phyloP scores from a whole-genome alignment of 306 rosid genomes.

The Rosa lucieae region DNA sequence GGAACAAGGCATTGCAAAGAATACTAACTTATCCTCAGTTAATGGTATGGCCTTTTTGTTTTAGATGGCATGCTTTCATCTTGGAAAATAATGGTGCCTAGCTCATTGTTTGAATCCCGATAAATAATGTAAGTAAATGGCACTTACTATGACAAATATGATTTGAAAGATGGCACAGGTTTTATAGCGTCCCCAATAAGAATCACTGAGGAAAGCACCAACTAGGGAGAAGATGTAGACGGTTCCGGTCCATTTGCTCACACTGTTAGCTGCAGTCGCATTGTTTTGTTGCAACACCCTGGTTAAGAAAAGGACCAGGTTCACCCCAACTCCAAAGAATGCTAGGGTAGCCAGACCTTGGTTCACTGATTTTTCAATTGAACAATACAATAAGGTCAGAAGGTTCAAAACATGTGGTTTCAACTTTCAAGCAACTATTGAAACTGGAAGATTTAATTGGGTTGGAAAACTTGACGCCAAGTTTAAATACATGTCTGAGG shows the following conservation, averaged over 20 bases:
- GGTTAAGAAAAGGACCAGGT: conserved; percentile 84
- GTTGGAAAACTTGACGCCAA: background rate
- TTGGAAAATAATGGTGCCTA: background rate
- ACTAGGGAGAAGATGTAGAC: conserved; percentile 94
- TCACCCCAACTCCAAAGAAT: conserved; percentile 92
- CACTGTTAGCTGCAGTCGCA: conserved; percentile 87
- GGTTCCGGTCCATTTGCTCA: conserved; percentile 97
- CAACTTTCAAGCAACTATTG: background rate
- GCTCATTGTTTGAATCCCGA: background rate
- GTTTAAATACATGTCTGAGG: too few relatives aligned
- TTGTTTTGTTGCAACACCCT: conserved; percentile 78
- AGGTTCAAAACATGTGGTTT: conserved; percentile 5
- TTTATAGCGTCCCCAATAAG: conserved; percentile 94
- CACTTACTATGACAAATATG: conserved; percentile 84
- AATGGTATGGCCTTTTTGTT: background rate
- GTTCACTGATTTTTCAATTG: conserved; percentile 62
- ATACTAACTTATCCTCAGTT: background rate
- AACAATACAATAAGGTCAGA: conserved; percentile 25
- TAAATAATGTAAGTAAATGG: background rate
- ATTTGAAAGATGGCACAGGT: conserved; percentile 82
- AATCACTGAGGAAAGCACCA: conserved; percentile 96
- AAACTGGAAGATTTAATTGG: background rate
- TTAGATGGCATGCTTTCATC: background rate
- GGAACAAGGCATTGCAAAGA: background rate
- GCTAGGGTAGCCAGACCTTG: conserved; percentile 92